A percentile compares a stretch with the other conserved stretches of the same genome.
Conservation (phyloP, 768 basidiomycete genomes). For the Podaxis sp. region DNA sequence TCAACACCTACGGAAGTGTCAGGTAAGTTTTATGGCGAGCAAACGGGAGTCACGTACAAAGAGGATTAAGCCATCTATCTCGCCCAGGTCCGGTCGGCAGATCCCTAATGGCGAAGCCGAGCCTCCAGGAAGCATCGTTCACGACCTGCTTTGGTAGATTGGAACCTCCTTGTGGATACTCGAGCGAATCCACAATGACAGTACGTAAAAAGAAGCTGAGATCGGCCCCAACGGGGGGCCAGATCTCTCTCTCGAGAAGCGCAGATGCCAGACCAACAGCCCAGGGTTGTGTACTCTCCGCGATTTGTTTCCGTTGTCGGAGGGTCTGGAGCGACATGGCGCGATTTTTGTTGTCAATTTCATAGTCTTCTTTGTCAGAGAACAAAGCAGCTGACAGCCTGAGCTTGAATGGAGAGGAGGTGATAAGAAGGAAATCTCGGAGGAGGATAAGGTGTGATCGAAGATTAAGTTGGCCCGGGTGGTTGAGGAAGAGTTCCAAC, state of each 20-base stretch:
- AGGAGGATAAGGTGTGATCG: constrained; percentile 66
- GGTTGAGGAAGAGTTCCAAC: constrained; percentile 63
- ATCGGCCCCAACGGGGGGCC: constrained; percentile 88
- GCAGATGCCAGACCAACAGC: constrained; percentile 73
- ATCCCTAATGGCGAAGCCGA: constrained; percentile 85
- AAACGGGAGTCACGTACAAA: constrained; percentile 50
- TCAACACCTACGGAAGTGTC: constrained; percentile 40
- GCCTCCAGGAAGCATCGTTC: constrained; percentile 60
- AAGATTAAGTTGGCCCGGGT: constrained; percentile 64
- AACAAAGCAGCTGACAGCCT: constrained; percentile 74
- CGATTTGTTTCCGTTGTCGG: constrained; percentile 30
- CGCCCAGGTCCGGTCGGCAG: constrained; percentile 60
- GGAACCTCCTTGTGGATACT: constrained; percentile 38
- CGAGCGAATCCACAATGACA: constrained; percentile 79
- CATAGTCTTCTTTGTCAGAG: constrained; percentile 63
- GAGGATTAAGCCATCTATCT: constrained; percentile 80
- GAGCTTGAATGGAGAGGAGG: constrained; percentile 70
- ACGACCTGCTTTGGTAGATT: constrained; percentile 25
- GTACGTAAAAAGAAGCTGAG: constrained; percentile 81
- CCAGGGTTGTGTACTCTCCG: constrained; percentile 40
- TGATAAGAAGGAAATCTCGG: constrained; percentile 74
- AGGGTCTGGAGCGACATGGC: constrained; percentile 34
- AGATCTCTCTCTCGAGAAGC: constrained; percentile 70
- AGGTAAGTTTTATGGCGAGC: not conserved
- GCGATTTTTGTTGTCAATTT: constrained; percentile 34